Evolutionary conservation across 164 flowering plant genomes (phyloP).

Genomic region (Brasenia schreberi): DNA sequence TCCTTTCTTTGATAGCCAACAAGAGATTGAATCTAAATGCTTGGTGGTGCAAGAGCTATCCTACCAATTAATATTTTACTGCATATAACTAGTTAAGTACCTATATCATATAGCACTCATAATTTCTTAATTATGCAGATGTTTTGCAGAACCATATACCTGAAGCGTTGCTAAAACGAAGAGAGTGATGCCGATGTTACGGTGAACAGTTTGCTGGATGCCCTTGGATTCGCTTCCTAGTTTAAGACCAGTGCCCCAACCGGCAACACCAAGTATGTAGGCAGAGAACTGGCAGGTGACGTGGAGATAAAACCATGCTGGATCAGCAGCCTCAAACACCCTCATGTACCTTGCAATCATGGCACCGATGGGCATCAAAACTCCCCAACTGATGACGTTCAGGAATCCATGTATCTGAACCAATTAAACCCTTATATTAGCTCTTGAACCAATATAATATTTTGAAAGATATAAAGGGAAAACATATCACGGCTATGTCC

Average conservation of each 20-base stretch:
- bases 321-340: slow-evolving; percentile 55
- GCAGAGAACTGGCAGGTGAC: slow-evolving; percentile 21
- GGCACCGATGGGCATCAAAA: slow-evolving; percentile 64
- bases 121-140: background rate
- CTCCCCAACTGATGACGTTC: slow-evolving; percentile 76
- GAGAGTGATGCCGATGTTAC: slow-evolving; percentile 23
- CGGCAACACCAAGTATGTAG: slow-evolving; percentile 23
- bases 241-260: slow-evolving; percentile 26
- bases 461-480: no score
- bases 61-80: background rate
- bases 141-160: slow-evolving; percentile 6
- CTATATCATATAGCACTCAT: background rate
- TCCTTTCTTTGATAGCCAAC: no score
- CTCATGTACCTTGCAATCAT: slow-evolving; percentile 71
- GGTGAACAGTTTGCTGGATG: slow-evolving; percentile 12
- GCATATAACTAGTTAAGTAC: slow-evolving; percentile 2
- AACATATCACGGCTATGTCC: no score
- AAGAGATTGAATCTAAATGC: background rate
- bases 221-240: slow-evolving; percentile 19
- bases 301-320: slow-evolving; percentile 30
- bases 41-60: background rate
- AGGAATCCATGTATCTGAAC: slow-evolving; percentile 72
- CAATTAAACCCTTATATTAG: background rate
- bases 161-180: slow-evolving; percentile 19
- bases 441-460: no score